These are phyloP conservation scores for Acacia melanoxylon DNA, from an alignment of 306 rosid genomes.

Conservation along the genomic window DNA sequence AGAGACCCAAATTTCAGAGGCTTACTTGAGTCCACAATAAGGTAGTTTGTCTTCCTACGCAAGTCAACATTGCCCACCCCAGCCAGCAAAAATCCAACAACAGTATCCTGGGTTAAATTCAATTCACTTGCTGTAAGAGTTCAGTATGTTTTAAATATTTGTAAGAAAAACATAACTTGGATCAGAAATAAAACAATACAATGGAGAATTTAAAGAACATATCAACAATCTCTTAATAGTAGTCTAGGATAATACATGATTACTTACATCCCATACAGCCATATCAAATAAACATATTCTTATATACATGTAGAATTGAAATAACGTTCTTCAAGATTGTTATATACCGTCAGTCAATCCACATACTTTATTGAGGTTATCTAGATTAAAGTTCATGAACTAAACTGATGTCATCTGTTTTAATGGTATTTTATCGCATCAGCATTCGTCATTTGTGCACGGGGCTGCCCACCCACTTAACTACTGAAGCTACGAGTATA, in stretches of 20 bases:
- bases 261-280: not conserved
- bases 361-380: not conserved
- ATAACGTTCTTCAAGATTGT: not conserved
- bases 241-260: not conserved
- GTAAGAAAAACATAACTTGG: not conserved
- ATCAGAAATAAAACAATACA: not conserved
- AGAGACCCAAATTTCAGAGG: not conserved
- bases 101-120: slow-evolving; percentile 49
- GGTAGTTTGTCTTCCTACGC: slow-evolving; percentile 79
- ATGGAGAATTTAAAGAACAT: not conserved
- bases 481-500: not conserved
- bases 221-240: not conserved
- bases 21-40: slow-evolving; percentile 76
- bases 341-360: not conserved
- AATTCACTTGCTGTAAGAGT: not conserved
- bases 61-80: slow-evolving; percentile 84
- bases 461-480: not conserved
- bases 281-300: not conserved
- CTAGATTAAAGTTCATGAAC: slow-evolving; percentile 12
- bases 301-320: not conserved
- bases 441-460: not conserved
- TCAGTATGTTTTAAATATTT: not conserved
- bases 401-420: not conserved
- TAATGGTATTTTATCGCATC: not conserved
- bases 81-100: slow-evolving; percentile 76